These are phyloP conservation scores for Anethum foeniculum DNA, from an alignment of 140 eudicot species.

Conservation along the genomic window DNA sequence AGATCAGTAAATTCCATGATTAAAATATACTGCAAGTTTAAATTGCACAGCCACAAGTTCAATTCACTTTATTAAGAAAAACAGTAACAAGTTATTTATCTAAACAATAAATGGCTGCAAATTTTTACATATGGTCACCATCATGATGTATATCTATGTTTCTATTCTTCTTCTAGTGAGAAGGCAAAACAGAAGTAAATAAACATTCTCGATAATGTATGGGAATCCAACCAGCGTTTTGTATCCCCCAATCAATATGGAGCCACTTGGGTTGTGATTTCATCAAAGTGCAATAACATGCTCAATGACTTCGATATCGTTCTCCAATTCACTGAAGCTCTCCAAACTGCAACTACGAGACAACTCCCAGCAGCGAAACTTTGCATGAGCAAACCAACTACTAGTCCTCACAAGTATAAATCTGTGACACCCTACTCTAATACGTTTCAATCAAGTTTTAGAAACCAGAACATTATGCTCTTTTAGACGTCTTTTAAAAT, in stretches of 20 bases:
- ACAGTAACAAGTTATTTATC: background rate
- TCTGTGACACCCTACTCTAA: background rate
- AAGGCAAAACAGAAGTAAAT: background rate
- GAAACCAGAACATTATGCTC: constrained; percentile 75
- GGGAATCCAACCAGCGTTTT: background rate
- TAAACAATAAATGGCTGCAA: constrained; percentile 4
- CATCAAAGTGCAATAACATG: background rate
- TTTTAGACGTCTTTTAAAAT: constrained; percentile 71
- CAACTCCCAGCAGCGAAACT: background rate
- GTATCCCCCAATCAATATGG: constrained; percentile 2
- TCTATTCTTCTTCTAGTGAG: background rate
- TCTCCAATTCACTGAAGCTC: background rate
- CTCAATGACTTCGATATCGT: background rate
- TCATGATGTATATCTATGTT: background rate
- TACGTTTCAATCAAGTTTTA: constrained; percentile 12
- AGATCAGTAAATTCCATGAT: background rate
- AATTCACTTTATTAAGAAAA: background rate
- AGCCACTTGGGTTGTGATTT: background rate
- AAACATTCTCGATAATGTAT: background rate
- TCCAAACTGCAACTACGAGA: constrained; percentile 4
- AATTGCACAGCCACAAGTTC: background rate
- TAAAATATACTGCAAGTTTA: background rate
- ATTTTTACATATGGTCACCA: constrained; percentile 12
- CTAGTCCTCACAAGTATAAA: background rate
- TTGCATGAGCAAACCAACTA: background rate